Evolutionary conservation across 1,139 yeast genomes (phyloP), one percentile per base, ranked within the genome.

Genomic region (Ogataea hybrid): DNA sequence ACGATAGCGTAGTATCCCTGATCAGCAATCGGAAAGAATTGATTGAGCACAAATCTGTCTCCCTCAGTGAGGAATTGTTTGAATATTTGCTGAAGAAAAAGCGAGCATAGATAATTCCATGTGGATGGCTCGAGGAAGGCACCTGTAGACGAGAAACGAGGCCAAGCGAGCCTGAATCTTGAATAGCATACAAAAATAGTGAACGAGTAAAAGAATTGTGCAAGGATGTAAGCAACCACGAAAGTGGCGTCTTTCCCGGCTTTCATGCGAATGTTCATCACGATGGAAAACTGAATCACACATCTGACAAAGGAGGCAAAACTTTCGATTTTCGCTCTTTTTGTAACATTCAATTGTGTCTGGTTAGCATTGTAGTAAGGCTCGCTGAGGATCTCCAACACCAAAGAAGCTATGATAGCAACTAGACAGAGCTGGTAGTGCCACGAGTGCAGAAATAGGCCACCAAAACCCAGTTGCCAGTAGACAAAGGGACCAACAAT

Each of bases 31-130:
- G 88, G 69, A 49, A 94, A 82, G 37, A 87, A 63, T 31, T 80
- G 72, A 45, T 82, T 83, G 23, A 89, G 81, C 27, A 92, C 68
- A 32, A 92, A 64, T 53, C 81, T 83, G 63, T 92, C 98, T 27
- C 97, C 97, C 60, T 92, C 97, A 0, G 96, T 87, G 20, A 92
- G 69, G 32, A 88, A 62, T 55, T 88, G 95, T 63, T 92, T 92
- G 66, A 90, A 87, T 4, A 89, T 66, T 62, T 88, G 76, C 64
- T 90, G 97, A 39, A 84, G 64, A 63, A 86, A 84, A 28, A 89
- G 76, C 27, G 73, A 73, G 49, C 68, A 74, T 69, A 83, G 82
- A 55, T 68, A 65, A 53, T 53, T 63, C 64, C 67, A 50, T 61
- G 43, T 25, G 3, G 30, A 9, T 1, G 41, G 31, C 10, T 49